Conservation (phyloP, 2,329 filamentous ascomycete genomes). For the Fusarium decemcellulare region DNA sequence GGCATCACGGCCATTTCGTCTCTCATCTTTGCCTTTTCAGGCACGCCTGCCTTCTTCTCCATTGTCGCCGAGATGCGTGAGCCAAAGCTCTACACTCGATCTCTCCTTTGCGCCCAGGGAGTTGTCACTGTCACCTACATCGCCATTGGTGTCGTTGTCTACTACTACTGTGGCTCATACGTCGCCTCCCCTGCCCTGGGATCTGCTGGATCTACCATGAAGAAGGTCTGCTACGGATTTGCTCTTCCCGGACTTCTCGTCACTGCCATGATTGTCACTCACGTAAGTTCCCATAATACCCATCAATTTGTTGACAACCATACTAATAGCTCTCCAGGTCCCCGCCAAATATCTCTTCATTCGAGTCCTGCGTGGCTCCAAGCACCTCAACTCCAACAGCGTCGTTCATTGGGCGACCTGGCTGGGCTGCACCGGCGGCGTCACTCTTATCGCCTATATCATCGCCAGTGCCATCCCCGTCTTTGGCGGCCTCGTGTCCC, state of each 20-base stretch:
- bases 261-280: constrained; percentile 45
- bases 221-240: constrained; percentile 62
- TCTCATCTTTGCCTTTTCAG: constrained; percentile 56
- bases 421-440: constrained; percentile 35
- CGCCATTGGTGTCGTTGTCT: constrained; percentile 56
- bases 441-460: constrained; percentile 32
- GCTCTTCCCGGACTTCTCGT: constrained; percentile 50
- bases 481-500: constrained; percentile 33
- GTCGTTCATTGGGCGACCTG: constrained; percentile 49
- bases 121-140: constrained; percentile 51
- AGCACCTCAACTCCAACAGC: constrained; percentile 47
- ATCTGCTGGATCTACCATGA: constrained; percentile 57
- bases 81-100: constrained; percentile 46
- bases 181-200: constrained; percentile 63
- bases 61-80: constrained; percentile 53
- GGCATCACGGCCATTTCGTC: constrained; percentile 50
- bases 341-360: constrained; percentile 50
- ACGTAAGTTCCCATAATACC: constrained; percentile 37
- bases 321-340: constrained; percentile 19
- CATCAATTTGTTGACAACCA: background rate
- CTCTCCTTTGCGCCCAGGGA: constrained; percentile 45
- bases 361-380: constrained; percentile 47
- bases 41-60: constrained; percentile 53
- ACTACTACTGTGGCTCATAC: constrained; percentile 61
- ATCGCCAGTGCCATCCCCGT: constrained; percentile 35